Conservation (phyloP, 345 rosid genomes). For the Turritis glabra region DNA sequence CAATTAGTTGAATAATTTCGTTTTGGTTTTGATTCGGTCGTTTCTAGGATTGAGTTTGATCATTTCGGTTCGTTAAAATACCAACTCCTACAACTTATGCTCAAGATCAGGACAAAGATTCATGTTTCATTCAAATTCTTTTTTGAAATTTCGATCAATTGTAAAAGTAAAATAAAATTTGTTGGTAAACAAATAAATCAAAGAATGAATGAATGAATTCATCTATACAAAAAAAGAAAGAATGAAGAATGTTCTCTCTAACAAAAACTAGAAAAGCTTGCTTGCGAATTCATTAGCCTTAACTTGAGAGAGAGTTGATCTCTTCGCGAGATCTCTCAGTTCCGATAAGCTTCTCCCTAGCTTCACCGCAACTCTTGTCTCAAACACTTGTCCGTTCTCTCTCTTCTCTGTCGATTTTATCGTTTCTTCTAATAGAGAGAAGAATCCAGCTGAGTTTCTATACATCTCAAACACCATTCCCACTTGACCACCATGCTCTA, state of each 20-base stretch:
- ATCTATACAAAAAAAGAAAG: constrained; percentile 25
- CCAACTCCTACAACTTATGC: background rate
- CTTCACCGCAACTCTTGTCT: constrained; percentile 41
- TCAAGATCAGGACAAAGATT: background rate
- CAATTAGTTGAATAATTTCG: background rate
- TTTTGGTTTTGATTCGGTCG: background rate
- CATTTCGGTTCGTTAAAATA: background rate
- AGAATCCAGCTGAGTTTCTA: constrained; percentile 40
- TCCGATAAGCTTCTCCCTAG: constrained; percentile 44
- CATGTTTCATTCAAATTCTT: background rate
- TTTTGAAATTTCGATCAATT: background rate
- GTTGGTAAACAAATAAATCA: constrained; percentile 11
- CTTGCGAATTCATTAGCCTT: constrained; percentile 40
- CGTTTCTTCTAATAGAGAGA: constrained; percentile 38
- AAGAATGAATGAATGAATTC: constrained; percentile 33
- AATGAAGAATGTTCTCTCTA: constrained; percentile 20
- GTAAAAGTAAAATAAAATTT: background rate
- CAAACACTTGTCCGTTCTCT: constrained; percentile 38
- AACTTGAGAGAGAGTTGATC: constrained; percentile 29
- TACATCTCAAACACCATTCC: constrained; percentile 51
- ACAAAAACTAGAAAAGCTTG: constrained; percentile 42
- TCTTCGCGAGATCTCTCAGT: constrained; percentile 37
- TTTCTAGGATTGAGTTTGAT: background rate
- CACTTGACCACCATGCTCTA: constrained; percentile 47
- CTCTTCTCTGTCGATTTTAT: constrained; percentile 34